Base-by-base conservation (phyloP, 345 rosid genomes). In the Aegle marmelos region DNA sequence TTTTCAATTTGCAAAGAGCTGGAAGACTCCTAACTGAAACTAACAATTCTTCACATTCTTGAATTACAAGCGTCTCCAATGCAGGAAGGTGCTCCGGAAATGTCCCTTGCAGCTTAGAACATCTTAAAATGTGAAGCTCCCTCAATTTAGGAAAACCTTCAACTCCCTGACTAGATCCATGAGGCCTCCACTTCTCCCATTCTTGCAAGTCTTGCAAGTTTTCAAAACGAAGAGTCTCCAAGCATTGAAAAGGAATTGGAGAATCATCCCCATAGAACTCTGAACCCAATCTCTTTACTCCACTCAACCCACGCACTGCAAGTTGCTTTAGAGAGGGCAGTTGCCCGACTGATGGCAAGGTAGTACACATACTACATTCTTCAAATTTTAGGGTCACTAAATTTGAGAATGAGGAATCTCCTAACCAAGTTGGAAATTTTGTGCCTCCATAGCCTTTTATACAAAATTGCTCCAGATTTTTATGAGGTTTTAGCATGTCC, bases 161-260 rank as follows among this genome's bases (percentile, higher is more conserved):
- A 41, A 41, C 50, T 11, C 50, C 1, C 6, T 25, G n/a, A 68
- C 31, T 2, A 2, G 10, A 56, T 78, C 57, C 64, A 2, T 64
- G 74, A 24, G 80, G 22, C 70, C 30, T 45, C 86, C 89, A 84
- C 22, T 69, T 77, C 37, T 78, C 77, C 89, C 86, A 84, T 76
- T 70, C 76, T 16, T 8, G 41, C 84, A 84, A 70, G 13, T 70
- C 76, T 16, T 8, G 41, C 84, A 84, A 70, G 13, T 21, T 48
- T n/a, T 70, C 31, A 75, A 86, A 84, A 58, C 6, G n/a, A 34
- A 74, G 53, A 19, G 50, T 73, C 60, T 74, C 73, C 62, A 68
- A 36, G 0, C 31, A 31, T 11, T 64, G 78, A 33, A 79, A 79
- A 58, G 63, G 70, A 14, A 48, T 30, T 3, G 61, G 9, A 30